Evolutionary conservation across 192 early-diverging fungal genomes (phyloP), one percentile per base, ranked within the genome.

Genomic region (Backusella mclennaniae): DNA sequence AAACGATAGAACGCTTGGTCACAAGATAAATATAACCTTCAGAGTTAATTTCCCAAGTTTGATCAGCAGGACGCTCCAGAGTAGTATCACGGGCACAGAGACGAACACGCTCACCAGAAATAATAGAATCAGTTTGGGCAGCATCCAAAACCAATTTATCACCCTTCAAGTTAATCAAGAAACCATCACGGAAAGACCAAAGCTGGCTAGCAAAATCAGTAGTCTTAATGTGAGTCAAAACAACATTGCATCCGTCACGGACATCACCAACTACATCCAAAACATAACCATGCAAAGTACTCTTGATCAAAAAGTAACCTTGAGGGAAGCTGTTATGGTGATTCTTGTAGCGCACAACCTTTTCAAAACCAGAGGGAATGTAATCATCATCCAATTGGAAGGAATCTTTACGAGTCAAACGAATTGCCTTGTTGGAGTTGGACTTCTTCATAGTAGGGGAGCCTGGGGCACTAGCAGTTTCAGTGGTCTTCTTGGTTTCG

Each of bases 301-400:
- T 81, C 71, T 81, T 81, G 21, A 81, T 81, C 33, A 81, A 77
- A 66, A 81, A 81, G 39, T 77, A 81, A 12, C 73, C 80, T 3
- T 35, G 21, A 33, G 80, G 80, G 66, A 81, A 77, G 14, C 35
- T 26, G 35, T 41, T 11, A 15, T 38, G 80, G 15, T 73, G 76
- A 11, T 39, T 73, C 76, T 81, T 81, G 66, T 74, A 81, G 4
- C 73, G 74, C 15, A 70, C 67, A 31, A 81, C 49, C 71, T 77
- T 76, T 63, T 74, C 67, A 73, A 74, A 81, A n/a, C 80, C 80
- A 38, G 75, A 74, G 33, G 80, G 80, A 23, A 77, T 38, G 31
- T 77, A 77, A 19, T 38, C 69, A 7, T 41, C 80, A 35, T 49
- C 36, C 23, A 77, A 52, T 31, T 74, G 59, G 68, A 77, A 77